Base-by-base conservation (phyloP, 768 basidiomycete genomes). In the Amanita thiersii region DNA sequence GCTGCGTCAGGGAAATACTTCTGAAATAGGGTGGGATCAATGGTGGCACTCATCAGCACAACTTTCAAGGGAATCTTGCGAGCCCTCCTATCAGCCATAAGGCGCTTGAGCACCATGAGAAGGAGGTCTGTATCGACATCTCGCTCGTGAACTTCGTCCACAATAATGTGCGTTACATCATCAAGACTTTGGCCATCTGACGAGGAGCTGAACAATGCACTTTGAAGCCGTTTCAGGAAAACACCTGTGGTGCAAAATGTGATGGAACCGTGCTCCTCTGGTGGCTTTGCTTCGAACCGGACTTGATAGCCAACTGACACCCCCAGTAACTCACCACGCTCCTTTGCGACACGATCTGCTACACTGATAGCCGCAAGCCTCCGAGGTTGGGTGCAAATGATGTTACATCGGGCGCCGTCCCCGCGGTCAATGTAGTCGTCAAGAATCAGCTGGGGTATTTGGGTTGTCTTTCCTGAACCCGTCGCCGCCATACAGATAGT, bases 61-160 rank as follows among this genome's bases (percentile, higher is more conserved):
- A 97, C 69, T 59, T 91, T 92, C 59, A 97, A 62, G 2, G 86
- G 80, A 35, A 80, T 75, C 8, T 75, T 72, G 48, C 74, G 73
- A 4, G 74, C 66, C 56, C 75, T 81, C 50, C 91, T 77, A 44
- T 89, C 81, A 4, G 71, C 74, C 53, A 93, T 60, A 17, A 93
- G 61, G 17, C 87, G 77, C 59, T 93, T 92, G 41, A 98, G 72
- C 4, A 92, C 88, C 44, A 91, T 87, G 12, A 98, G 73, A 31
- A 91, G 63, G 17, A 96, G 64, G 59, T 96, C 93, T 0, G 89
- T 93, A 54, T 96, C 91, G 45, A 94, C 77, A 50, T 94, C 90
- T 20, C 93, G 82, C 61, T 96, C 93, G 58, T 98, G 93, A 3
- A 91, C 92, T 63, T 98, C 92, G 57, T 98, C 93, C 19, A 97